Percentiles rank a stretch among this genome's conserved stretches.
Conservation (phyloP, 1,284 basidiomycete species). For the Ustilago curta region DNA sequence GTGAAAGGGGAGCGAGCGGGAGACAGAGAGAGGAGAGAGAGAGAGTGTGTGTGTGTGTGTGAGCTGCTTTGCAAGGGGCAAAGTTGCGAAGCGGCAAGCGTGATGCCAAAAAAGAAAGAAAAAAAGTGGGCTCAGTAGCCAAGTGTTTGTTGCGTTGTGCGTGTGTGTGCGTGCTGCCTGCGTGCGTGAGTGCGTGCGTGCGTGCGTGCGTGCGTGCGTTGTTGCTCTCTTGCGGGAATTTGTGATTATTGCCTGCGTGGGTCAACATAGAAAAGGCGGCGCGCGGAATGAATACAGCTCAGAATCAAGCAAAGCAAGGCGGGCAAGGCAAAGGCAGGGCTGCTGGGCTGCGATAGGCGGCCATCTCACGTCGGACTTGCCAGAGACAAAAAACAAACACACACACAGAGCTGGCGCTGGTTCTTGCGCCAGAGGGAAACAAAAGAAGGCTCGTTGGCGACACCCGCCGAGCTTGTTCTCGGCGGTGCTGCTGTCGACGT, state of each 20-base stretch:
- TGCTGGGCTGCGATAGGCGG: no score
- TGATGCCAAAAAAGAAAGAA: background rate
- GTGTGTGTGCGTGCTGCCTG: constrained; percentile 5
- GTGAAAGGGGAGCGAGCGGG: constrained; percentile 2
- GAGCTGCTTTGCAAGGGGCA: constrained; percentile 1
- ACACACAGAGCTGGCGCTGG: background rate
- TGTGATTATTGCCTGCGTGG: no score
- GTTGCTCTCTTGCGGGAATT: no score
- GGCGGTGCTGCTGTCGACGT: no score
- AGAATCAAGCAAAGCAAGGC: background rate
- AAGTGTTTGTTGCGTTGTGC: constrained; percentile 5
- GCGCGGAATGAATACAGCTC: constrained; percentile 3
- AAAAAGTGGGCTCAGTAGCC: background rate
- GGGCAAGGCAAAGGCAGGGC: background rate
- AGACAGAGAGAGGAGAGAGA: constrained; percentile 3
- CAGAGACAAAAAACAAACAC: constrained; percentile 5
- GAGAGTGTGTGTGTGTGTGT: constrained; percentile 14
- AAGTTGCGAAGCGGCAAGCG: constrained; percentile 3
- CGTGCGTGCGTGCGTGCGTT: background rate
- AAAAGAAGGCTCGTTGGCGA: background rate
- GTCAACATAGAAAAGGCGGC: constrained; percentile 1
- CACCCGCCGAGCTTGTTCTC: no score
- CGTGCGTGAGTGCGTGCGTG: background rate
- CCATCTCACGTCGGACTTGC: constrained; percentile 16
- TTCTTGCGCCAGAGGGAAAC: constrained; percentile 2